phyloP scores from a whole-genome alignment of 1,139 yeast genomes.

The Geotrichum reessii region DNA sequence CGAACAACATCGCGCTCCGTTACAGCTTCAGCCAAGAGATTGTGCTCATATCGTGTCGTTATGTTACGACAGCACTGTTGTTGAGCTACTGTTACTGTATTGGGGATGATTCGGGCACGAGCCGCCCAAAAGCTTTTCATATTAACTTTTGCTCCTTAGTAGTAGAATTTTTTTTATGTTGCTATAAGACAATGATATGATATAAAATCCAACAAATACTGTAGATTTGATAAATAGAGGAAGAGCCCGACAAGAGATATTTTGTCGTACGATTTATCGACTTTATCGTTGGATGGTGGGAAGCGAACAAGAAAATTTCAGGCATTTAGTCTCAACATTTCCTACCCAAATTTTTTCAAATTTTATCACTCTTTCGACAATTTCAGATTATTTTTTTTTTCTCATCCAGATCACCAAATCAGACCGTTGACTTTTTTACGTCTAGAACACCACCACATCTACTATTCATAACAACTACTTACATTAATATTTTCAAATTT shows the following conservation, averaged over 20 bases:
- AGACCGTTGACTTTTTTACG: background rate
- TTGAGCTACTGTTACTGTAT: background rate
- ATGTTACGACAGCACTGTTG: background rate
- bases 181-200: background rate
- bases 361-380: background rate
- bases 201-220: background rate
- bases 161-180: background rate
- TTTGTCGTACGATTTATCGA: background rate
- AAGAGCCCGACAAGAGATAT: background rate
- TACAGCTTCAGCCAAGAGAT: background rate
- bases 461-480: background rate
- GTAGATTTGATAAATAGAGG: background rate
- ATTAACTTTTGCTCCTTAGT: background rate
- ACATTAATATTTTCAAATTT: background rate
- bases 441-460: background rate
- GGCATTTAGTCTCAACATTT: background rate
- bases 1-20: slow-evolving; percentile 21
- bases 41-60: background rate
- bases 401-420: background rate
- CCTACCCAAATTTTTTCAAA: background rate
- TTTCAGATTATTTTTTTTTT: background rate
- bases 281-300: background rate
- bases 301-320: background rate
- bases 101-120: background rate
- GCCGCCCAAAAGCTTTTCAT: background rate